Conservation (phyloP, 352 stramenopile species). For the Phytophthora cactorum region DNA sequence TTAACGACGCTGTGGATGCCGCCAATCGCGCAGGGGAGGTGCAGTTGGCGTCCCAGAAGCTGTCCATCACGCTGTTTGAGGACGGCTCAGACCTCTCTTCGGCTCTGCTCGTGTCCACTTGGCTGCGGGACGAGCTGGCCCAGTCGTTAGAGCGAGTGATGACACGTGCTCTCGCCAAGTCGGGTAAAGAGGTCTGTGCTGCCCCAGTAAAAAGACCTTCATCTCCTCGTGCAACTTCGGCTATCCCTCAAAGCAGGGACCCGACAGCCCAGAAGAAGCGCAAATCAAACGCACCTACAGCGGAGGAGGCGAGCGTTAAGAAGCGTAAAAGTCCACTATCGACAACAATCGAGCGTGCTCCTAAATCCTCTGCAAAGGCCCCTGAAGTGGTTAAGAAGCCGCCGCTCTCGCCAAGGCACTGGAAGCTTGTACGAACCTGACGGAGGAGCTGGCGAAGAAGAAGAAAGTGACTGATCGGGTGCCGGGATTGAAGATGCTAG, state of each 20-base stretch:
- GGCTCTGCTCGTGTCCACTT: constrained; percentile 6
- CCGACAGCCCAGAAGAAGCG: constrained; percentile 4
- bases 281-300: neutral
- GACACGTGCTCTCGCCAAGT: neutral
- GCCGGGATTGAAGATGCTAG: constrained; percentile 4
- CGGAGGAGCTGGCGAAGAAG: constrained; percentile 11
- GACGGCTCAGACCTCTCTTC: constrained; percentile 13
- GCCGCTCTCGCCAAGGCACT: constrained; percentile 2
- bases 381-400: neutral
- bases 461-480: constrained; percentile 17
- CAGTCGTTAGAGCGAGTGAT: constrained; percentile 5
- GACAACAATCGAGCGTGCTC: neutral
- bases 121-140: constrained; percentile 1
- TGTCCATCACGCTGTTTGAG: constrained; percentile 16
- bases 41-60: constrained; percentile 8
- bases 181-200: neutral
- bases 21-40: constrained; percentile 11
- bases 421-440: neutral
- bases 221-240: neutral
- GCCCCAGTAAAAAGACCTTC: neutral
- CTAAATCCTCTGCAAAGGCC: neutral
- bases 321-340: neutral
- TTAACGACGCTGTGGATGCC: constrained; percentile 3
- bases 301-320: neutral
- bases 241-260: neutral